Evolutionary conservation across 2,329 filamentous ascomycete species (phyloP), one percentile per base, ranked within the genome.

Genomic region (Aspergillus cejpii): DNA sequence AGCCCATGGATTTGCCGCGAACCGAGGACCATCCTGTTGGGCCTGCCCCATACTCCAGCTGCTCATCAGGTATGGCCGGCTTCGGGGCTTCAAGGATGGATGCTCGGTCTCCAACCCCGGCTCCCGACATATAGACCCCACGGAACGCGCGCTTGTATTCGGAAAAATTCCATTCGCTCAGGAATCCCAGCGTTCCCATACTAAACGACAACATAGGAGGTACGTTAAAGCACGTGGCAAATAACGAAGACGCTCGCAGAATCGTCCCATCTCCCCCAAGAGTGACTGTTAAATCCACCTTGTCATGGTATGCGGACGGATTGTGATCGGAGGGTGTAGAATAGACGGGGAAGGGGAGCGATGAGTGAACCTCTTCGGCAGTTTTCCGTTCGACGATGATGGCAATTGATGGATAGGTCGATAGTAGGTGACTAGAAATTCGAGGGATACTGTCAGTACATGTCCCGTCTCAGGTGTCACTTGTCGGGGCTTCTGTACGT

Each of bases 241-340:
- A 97, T 4, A 96, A 76, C 43, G 85, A 90, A 2, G 87, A 85
- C 0, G 89, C 89, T 48, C 87, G 85, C 37, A 95, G 69, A 43
- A 95, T 91, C 2, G 89, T 95, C 49, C 89, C 89, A 65, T 98
- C 92, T 33, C 92, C 92, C 42, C 92, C 92, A 39, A 98, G 80
- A 0, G 92, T 97, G 34, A 87, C 83, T 17, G 91, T 84, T 47
- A 96, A 74, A 60, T 98, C 92, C 47, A 94, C 84, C 69, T 92
- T 95, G 46, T 81, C 74, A 31, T 87, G 80, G 43, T 92, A 80
- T 17, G 72, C 74, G 24, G 72, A 67, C 56, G 60, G 52, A 38
- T 54, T 56, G 43, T 53, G 56, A 34, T 54, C 64, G 24, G 57
- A 47, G 1, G 65, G 58, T 52, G 73, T 61, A 3, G 73, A 65